Evolutionary conservation across 805 yeast genomes (phyloP).

Genomic region (Ogataea paradorogensis): DNA sequence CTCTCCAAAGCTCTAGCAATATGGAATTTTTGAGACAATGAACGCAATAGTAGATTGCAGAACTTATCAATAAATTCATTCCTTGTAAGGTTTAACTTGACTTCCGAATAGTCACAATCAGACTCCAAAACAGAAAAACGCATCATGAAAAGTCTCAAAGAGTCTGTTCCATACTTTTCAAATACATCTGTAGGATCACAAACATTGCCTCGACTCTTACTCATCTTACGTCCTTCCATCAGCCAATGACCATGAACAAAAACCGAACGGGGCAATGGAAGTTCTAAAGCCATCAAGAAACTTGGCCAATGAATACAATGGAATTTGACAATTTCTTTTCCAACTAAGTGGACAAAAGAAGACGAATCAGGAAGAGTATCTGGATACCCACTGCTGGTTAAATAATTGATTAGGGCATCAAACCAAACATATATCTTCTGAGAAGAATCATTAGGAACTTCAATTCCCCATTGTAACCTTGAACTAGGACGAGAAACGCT

Average conservation of each 20-base stretch:
- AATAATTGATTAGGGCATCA: slow-evolving; percentile 85
- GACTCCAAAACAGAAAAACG: slow-evolving; percentile 70
- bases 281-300: slow-evolving; percentile 76
- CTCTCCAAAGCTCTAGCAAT: slow-evolving; percentile 43
- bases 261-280: slow-evolving; percentile 67
- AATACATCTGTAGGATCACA: slow-evolving; percentile 80
- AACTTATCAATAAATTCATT: slow-evolving; percentile 75
- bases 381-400: slow-evolving; percentile 67
- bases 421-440: slow-evolving; percentile 96
- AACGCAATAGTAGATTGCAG: slow-evolving; percentile 74
- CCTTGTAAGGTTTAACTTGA: slow-evolving; percentile 48
- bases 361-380: slow-evolving; percentile 21
- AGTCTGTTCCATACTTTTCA: slow-evolving; percentile 64
- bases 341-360: slow-evolving; percentile 66
- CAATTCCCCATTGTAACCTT: slow-evolving; percentile 85
- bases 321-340: slow-evolving; percentile 86
- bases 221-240: slow-evolving; percentile 87
- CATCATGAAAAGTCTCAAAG: slow-evolving; percentile 70
- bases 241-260: slow-evolving; percentile 96
- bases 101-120: slow-evolving; percentile 78
- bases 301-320: slow-evolving; percentile 96
- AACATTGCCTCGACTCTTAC: slow-evolving; percentile 88
- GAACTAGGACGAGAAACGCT: slow-evolving; percentile 84
- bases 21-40: slow-evolving; percentile 67
- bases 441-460: slow-evolving; percentile 73